Conservation (phyloP, 2,329 filamentous ascomycete species). For the Epichloe uncinata region DNA sequence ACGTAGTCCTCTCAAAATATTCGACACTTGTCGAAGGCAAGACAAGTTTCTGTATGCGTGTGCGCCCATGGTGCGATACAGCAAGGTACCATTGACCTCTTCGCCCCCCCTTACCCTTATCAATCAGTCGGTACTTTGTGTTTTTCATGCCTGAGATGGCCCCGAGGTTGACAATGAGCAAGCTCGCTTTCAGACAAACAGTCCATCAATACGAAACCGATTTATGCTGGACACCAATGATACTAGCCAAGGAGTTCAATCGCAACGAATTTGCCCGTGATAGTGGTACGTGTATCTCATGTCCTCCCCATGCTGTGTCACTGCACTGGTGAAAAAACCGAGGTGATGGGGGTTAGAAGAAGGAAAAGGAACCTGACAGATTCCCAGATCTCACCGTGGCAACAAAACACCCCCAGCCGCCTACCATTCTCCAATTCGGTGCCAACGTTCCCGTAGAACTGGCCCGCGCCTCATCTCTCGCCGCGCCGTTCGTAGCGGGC, state of each 20-base stretch:
- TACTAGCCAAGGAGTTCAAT: constrained; percentile 56
- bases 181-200: constrained; percentile 58
- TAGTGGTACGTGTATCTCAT: constrained; percentile 30
- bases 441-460: constrained; percentile 48
- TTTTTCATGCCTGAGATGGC: background rate
- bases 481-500: constrained; percentile 47
- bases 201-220: constrained; percentile 52
- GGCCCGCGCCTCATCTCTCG: constrained; percentile 46
- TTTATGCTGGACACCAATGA: constrained; percentile 60
- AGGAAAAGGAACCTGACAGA: background rate
- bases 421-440: constrained; percentile 56
- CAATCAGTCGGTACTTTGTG: background rate
- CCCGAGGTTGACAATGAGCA: constrained; percentile 7
- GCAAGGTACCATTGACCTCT: constrained; percentile 31
- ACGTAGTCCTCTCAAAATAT: constrained; percentile 43
- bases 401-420: constrained; percentile 35
- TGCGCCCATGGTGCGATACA: constrained; percentile 57
- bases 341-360: no score
- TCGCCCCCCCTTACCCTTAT: background rate
- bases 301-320: no score
- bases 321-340: no score
- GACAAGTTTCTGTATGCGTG: constrained; percentile 43
- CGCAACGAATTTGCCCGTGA: constrained; percentile 45
- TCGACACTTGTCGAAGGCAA: constrained; percentile 38
- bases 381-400: constrained; percentile 46